Conservation (phyloP, 306 rosid genomes). For the Glycyrrhiza uralensis region DNA sequence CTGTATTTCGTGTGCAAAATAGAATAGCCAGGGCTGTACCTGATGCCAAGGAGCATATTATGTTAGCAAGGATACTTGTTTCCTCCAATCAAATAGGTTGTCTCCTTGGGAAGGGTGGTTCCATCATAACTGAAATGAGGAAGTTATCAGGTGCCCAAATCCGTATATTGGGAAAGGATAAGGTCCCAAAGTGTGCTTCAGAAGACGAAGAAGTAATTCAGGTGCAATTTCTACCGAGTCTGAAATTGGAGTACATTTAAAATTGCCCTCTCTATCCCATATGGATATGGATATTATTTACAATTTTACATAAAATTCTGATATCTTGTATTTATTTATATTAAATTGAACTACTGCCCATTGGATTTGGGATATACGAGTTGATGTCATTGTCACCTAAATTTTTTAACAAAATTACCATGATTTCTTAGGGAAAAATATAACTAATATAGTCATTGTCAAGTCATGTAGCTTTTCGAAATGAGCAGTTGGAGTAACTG, state of each 20-base stretch:
- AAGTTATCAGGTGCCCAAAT: constrained; percentile 85
- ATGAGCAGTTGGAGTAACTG: constrained; percentile 1
- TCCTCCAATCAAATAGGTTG: constrained; percentile 88
- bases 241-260: neutral
- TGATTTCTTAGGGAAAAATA: neutral
- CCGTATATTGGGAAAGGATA: constrained; percentile 82
- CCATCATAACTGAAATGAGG: constrained; percentile 92
- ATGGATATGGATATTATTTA: constrained; percentile 9
- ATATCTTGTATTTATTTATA: neutral
- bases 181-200: constrained; percentile 76
- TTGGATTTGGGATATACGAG: neutral
- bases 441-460: neutral
- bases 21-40: constrained; percentile 72
- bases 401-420: neutral
- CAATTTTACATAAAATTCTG: neutral
- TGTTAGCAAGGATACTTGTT: constrained; percentile 78
- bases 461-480: constrained; percentile 9
- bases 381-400: neutral
- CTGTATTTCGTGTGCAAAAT: constrained; percentile 77
- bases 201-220: constrained; percentile 91
- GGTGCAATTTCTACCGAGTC: constrained; percentile 41
- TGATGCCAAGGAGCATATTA: constrained; percentile 61
- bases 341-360: neutral
- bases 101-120: constrained; percentile 94
- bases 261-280: constrained; percentile 7